Base-by-base conservation (phyloP, 2,329 filamentous ascomycete genomes). In the Phialemoniopsis sp. region DNA sequence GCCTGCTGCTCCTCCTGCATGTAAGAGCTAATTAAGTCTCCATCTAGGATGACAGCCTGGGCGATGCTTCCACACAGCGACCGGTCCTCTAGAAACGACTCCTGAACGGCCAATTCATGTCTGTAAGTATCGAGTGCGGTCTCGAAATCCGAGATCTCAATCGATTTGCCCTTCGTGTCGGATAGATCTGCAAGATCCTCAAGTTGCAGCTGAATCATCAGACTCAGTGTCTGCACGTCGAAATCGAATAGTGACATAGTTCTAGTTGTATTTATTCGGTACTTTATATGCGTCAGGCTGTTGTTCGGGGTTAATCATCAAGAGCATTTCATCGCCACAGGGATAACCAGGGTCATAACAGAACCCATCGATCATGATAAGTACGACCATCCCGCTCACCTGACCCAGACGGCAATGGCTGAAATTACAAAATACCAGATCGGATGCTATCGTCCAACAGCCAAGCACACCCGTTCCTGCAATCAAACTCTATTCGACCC, bases 11-110 rank as follows among this genome's bases (percentile, higher is more conserved):
- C 50, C 10, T 45, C 37, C 1, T 26, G 19, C 17, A 39, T 7
- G 3, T 32, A 5, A 5, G 34, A 34, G 8, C 36, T 9, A 15
- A 53, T 45, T 1, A 39, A 15, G 9, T 21, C 33, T 9, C 39
- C 46, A 14, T 52, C 50, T 7, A 16, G 13, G 3, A 13, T n/a
- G 13, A 49, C 42, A 2, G 50, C 52, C 1, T 14, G 34, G n/a
- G 44, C 41, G 12, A 54, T 45, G 42, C 52, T 53, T 21, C 14
- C 8, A 38, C 46, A 47, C 42, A 53, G 41, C 16, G 15, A 13
- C 4, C 34, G 34, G 36, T 54, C 52, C 1, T 28, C 5, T 7
- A 40, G 13, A 4, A 36, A 16, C 12, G 40, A 32, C 0, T 32
- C 18, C 14, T 17, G 8, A 2, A 19, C 16, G 2, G 33, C 32